Conservation (phyloP, 352 stramenopile genomes). For the Phytophthora sp. region DNA sequence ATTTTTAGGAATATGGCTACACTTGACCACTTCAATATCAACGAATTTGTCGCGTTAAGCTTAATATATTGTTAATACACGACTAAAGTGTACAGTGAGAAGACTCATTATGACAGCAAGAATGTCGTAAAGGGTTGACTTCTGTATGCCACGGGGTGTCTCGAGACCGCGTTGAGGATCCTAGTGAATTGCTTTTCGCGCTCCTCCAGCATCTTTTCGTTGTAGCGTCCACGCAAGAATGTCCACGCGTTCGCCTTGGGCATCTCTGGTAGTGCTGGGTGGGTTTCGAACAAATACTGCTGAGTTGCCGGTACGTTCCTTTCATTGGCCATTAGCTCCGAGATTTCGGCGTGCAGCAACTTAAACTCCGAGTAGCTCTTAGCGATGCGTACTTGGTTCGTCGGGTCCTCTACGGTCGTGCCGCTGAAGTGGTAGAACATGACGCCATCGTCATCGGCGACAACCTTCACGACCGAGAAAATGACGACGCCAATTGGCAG, state of each 20-base stretch:
- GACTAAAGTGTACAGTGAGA: not conserved
- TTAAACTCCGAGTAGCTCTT: conserved; percentile 86
- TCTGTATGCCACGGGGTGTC: conserved; percentile 52
- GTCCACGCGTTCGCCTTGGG: conserved; percentile 46
- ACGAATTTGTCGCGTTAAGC: not conserved
- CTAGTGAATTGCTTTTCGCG: conserved; percentile 59
- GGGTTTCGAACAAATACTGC: conserved; percentile 52
- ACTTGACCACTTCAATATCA: conserved; percentile 17
- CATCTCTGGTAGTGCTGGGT: conserved; percentile 63
- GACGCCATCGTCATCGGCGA: conserved; percentile 35
- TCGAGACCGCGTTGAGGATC: conserved; percentile 70
- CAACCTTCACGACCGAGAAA: conserved; percentile 45
- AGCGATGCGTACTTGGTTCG: conserved; percentile 43
- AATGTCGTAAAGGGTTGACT: conserved; percentile 55
- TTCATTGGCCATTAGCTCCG: conserved; percentile 59
- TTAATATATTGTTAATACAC: conserved; percentile 13
- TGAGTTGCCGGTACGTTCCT: conserved; percentile 45
- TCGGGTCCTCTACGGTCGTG: conserved; percentile 41
- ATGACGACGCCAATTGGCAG: conserved; percentile 15
- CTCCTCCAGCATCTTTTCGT: conserved; percentile 54
- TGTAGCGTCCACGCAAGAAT: conserved; percentile 44
- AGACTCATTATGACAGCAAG: conserved; percentile 25
- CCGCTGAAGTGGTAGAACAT: conserved; percentile 62
- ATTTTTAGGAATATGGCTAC: conserved; percentile 21
- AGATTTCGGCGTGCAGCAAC: conserved; percentile 52